Evolutionary conservation across 306 rosid genomes (phyloP), one percentile per base, ranked within the genome.

Genomic region (Ochetophila trinervis): DNA sequence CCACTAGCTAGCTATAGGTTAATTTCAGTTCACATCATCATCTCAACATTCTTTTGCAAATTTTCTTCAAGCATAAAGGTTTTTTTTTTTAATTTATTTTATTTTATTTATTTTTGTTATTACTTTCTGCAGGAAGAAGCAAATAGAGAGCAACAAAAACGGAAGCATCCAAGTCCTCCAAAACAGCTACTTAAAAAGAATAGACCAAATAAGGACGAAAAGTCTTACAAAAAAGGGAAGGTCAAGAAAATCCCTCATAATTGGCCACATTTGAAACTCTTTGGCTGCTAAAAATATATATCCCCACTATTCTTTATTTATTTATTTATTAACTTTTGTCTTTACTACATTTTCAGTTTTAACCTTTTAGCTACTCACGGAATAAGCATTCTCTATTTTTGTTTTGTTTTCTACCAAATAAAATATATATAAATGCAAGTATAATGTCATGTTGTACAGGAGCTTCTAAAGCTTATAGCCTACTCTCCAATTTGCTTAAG

Each of bases 181-280:
- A 76, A 72, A 63, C 69, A 62, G 68, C 52, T 72, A 60, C 80
- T 51, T 65, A 68, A 40, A 63, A 87, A 74, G 62, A 80, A 67
- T 17, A 63, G 45, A 19, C 11, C 57, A 22, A 74, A 57, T 22
- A 86, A 66, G 66, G 79, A 70, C 67, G 90, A 72, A 60, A 81
- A 69, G 55, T 75, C 78, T 73, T 42, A 42, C 84, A 80, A 76
- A 58, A 61, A 18, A 62, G 63, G 36, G 58, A 90, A 87, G 45
- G 3, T 40, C 76, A 90, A 84, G 77, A 71, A 53, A 18, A 17
- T 19, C 17, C 23, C 85, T 70, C 51, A 81, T 36, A 70, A 40
- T 71, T 91, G 96, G 97, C 82, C 84, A 23, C 86, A 74, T 66
- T 69, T 86, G 21, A 82, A 83, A 60, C 35, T 84, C 40, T 59